A percentile compares a stretch with the other conserved stretches of the same genome.
Evolutionary conservation across 371 early-diverging fungal species (phyloP).

Genomic region (Massospora cicadina): DNA sequence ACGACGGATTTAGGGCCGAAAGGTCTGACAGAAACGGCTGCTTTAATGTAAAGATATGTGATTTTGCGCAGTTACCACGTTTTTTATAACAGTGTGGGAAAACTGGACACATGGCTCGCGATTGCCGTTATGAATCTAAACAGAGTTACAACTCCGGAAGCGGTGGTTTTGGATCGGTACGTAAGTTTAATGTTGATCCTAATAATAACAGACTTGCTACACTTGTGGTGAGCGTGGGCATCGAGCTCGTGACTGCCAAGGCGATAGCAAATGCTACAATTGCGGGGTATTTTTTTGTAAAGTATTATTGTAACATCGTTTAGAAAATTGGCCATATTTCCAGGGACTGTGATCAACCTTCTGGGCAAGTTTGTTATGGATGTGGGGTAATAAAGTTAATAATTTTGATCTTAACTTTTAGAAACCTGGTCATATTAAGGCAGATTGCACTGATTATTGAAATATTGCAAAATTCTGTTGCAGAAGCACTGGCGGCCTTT

Average conservation of each 20-base stretch:
- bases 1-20: neutral
- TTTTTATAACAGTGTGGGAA: constrained; percentile 24
- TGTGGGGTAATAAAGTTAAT: constrained; percentile 4
- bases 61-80: neutral
- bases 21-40: neutral
- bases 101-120: constrained; percentile 30
- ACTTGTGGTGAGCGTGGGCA: constrained; percentile 35
- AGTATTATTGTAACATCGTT: neutral
- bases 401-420: neutral
- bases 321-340: constrained; percentile 25
- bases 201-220: constrained; percentile 32
- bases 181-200: neutral
- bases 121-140: constrained; percentile 32
- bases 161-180: constrained; percentile 33
- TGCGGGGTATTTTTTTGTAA: constrained; percentile 23
- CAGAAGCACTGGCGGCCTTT: neutral
- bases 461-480: neutral
- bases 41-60: neutral
- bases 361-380: neutral
- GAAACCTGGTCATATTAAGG: neutral
- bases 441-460: neutral
- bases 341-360: constrained; percentile 24
- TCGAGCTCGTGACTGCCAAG: constrained; percentile 21
- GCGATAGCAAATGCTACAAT: constrained; percentile 43
- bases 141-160: constrained; percentile 21